A percentile compares a stretch with the other conserved stretches of the same genome.
phyloP scores from a whole-genome alignment of 208 protist species.

The Wallacemonas rigidus region DNA sequence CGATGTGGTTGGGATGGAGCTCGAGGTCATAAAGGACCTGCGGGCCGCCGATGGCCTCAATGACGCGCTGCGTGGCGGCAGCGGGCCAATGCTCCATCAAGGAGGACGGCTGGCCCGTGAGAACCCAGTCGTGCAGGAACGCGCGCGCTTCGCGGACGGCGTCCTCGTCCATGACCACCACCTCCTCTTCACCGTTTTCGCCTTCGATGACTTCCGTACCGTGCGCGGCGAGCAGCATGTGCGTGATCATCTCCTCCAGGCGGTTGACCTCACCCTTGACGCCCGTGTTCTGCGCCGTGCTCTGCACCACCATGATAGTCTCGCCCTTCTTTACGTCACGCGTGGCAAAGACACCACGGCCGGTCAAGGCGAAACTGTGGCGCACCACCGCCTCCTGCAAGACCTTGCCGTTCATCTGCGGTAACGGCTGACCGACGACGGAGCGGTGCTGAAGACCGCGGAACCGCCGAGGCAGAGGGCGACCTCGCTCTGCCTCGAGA shows the following conservation, averaged over 20 bases:
- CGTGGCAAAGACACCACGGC: constrained; percentile 84
- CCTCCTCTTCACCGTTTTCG: constrained; percentile 6
- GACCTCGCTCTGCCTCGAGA: neutral
- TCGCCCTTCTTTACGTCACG: constrained; percentile 67
- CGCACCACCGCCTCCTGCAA: constrained; percentile 69
- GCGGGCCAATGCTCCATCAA: constrained; percentile 81
- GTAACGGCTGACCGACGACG: constrained; percentile 54
- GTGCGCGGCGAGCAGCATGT: constrained; percentile 31
- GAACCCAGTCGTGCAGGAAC: constrained; percentile 82
- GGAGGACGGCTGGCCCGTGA: constrained; percentile 83
- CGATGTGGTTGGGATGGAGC: constrained; percentile 82
- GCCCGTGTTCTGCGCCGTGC: constrained; percentile 76
- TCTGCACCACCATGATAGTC: constrained; percentile 83
- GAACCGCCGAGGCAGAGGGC: constrained; percentile 39
- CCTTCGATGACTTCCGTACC: neutral
- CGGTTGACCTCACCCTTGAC: constrained; percentile 76
- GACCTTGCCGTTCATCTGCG: constrained; percentile 73
- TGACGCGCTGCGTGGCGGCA: constrained; percentile 56
- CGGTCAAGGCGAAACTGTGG: constrained; percentile 78
- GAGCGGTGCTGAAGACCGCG: constrained; percentile 77
- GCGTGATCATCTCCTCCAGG: constrained; percentile 76
- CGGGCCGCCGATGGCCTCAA: constrained; percentile 66
- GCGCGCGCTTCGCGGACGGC: constrained; percentile 13
- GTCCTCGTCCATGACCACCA: neutral
- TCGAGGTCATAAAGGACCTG: constrained; percentile 67